Base-by-base conservation (phyloP, 2,329 filamentous ascomycete species). In the Nemania sp. region DNA sequence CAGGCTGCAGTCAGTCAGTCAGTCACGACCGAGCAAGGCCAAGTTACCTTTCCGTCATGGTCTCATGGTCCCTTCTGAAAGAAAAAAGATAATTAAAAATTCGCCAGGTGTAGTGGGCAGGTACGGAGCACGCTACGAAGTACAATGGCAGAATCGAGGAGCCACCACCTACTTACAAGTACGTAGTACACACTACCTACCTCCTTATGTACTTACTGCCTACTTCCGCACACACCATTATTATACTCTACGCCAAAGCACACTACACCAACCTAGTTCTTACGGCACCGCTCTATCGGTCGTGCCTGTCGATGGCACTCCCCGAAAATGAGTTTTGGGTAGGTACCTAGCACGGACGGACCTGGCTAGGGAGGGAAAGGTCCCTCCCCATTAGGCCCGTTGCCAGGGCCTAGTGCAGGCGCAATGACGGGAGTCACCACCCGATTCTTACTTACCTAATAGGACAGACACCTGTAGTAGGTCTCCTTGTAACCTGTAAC, bases 31-130 rank as follows among this genome's bases (percentile, higher is more conserved):
- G 18, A 46, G 40, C 42, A 42, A 29, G 40, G 32, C 46, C 55
- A 58, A 55, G 51, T 62, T n/a, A n/a, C 55, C 35, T 55, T 59
- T 59, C 55, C 35, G 58, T 53, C 58, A 60, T 60, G 35, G 53
- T 56, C 55, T 59, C 50, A 54, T 46, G 43, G 34, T 37, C 40
- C 54, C 40, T 32, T 57, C n/a, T 29, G 25, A 29, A 29, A 29
- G 3, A 29, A 4, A 4, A 3, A 29, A 29, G 7, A 29, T 29
- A 4, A 4, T 7, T 7, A 48, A 20, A 52, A 61, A 61, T 62
- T 62, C 59, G 53, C n/a, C n/a, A n/a, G n/a, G 40, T 53, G 53
- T 42, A 37, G 58, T 60, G 58, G 58, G 58, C 53, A 60, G 52
- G 47, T 29, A 57, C 47, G 25, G 35, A 50, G 46, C 45, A 53